Conservation (phyloP, 75 land plant genomes). For the Cunninghamia lanceolata region DNA sequence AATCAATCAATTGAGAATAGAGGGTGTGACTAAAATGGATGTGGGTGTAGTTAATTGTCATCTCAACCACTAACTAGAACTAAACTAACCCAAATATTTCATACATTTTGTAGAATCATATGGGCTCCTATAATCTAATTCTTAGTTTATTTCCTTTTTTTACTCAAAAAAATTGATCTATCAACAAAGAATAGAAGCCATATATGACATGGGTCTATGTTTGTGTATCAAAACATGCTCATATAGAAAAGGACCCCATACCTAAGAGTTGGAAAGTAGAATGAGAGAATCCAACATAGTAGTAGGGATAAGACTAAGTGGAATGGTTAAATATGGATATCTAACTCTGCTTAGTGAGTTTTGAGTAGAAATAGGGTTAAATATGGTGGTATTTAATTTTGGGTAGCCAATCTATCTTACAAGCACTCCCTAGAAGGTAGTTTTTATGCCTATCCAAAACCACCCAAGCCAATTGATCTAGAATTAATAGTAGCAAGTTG, state of each 20-base stretch:
- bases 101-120: background rate
- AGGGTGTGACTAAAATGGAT: background rate
- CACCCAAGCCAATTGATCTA: background rate
- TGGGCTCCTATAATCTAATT: background rate
- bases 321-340: slow-evolving; percentile 56
- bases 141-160: background rate
- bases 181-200: background rate
- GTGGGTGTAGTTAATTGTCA: background rate
- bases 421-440: slow-evolving; percentile 24
- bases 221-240: background rate
- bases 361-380: slow-evolving; percentile 15
- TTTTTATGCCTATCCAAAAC: slow-evolving; percentile 7
- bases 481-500: background rate
- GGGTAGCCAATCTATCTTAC: slow-evolving; percentile 47
- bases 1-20: no score
- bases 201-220: background rate
- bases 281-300: slow-evolving; percentile 70
- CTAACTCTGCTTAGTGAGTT: slow-evolving; percentile 13
- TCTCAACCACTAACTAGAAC: background rate
- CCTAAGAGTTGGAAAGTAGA: slow-evolving; percentile 63
- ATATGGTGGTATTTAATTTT: slow-evolving; percentile 41
- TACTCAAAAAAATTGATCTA: background rate
- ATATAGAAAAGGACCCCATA: background rate
- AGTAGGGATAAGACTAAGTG: slow-evolving; percentile 73
- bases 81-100: background rate